Base-by-base conservation (phyloP, 2,329 filamentous ascomycete species). In the Pseudomassariella vexata region DNA sequence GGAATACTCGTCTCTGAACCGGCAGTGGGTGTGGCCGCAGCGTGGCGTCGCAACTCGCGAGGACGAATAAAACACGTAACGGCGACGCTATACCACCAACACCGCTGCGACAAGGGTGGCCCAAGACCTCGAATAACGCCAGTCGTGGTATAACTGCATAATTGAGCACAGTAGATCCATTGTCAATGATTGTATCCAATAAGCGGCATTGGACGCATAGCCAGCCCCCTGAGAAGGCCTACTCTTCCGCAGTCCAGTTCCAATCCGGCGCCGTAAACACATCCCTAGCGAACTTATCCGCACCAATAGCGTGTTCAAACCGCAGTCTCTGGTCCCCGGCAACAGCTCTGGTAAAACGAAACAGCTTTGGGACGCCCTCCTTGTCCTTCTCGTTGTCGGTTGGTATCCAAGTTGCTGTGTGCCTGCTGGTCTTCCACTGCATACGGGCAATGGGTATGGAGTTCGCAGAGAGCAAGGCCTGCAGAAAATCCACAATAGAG, bases 401-500 rank as follows among this genome's bases (percentile, higher is more conserved):
- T 5, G 49, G 32, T 17, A 55, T 36, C 68, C 70, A 76, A 0
- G 66, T 61, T 1, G 56, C 52, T 1, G 53, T 53, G 2, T 43
- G 44, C 7, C 62, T 56, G 23, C 60, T 50, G 28, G 47, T 60
- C 41, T 60, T 64, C 73, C 73, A 77, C 12, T 61, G 56, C 6
- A 46, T 46, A n/a, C 61, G 53, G 10, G 59, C 45, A 8, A 78
- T 49, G 3, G 62, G 57, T 6, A 75, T 48, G 18, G 59, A 58
- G 20, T 55, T 60, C 1, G 69, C 57, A 0, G 66, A 65, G 4
- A 79, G 53, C 60, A 77, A 70, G n/a, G 62, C 54, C 36, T 76
- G 68, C 19, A 88, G 58, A 32, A 78, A 72, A 34, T 83, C 79
- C 11, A 87, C 55, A 4, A 84, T 67, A 6, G 82, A 79, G 23